phyloP scores from a whole-genome alignment of 208 protist genomes.

The Hexamita inflata region DNA sequence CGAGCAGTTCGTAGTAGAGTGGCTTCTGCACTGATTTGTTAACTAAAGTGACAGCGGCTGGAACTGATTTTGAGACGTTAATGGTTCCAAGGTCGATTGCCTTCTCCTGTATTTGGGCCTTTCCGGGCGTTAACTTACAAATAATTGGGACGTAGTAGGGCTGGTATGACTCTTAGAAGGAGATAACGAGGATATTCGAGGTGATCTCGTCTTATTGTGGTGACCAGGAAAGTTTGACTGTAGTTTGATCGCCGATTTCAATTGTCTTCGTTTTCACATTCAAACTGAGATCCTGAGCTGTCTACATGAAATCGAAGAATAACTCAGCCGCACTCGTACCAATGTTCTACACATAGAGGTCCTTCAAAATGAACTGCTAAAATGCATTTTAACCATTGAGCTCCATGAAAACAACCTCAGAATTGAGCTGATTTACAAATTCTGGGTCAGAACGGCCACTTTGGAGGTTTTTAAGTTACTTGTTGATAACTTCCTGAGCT shows the following conservation, averaged over 20 bases:
- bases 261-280: background rate
- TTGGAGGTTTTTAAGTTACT: background rate
- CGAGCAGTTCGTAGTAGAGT: background rate
- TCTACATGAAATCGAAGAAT: background rate
- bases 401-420: too few species aligned
- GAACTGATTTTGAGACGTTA: background rate
- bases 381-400: too few species aligned
- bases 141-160: conserved; percentile 10
- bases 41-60: background rate
- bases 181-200: too few species aligned
- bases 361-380: too few species aligned
- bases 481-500: background rate
- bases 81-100: conserved; percentile 2
- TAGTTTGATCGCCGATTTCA: background rate
- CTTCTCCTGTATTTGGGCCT: conserved; percentile 2
- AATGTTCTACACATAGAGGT: too few species aligned
- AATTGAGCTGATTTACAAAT: too few species aligned
- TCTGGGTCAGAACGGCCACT: background rate
- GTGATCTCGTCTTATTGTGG: too few species aligned
- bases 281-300: background rate
- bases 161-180: background rate
- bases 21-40: background rate
- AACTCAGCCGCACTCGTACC: too few species aligned
- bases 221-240: background rate
- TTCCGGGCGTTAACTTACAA: background rate